Base-by-base conservation (phyloP, 441 rosid species). In the Adansonia gregorii region DNA sequence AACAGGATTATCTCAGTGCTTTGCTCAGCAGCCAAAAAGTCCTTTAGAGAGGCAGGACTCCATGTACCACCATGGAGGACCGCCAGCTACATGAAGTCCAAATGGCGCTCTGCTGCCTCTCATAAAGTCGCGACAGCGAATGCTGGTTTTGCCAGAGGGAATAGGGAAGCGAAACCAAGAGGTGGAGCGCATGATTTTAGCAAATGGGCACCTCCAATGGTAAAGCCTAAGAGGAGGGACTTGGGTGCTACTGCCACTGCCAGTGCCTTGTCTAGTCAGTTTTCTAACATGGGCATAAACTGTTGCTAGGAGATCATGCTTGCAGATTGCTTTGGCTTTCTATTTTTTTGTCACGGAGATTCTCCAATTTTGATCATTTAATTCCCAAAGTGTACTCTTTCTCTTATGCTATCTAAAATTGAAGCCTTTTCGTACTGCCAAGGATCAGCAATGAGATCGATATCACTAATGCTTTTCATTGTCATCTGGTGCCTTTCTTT, bases 31-130 rank as follows among this genome's bases (percentile, higher is more conserved):
- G 85, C 86, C 61, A 87, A 86, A 65, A 78, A 82, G 48, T 89
- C 97, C 2, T 76, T 92, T 56, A 83, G 86, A 72, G 88, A 88
- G 73, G 84, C 76, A 15, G 89, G 83, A 17, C 86, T 90, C 70
- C 68, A 80, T 24, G 59, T 89, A 51, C 92, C 93, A 17, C 94
- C 97, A 0, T 90, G 94, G 68, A 89, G 97, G 79, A 88, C 80
- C 54, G 61, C 73, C 0, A 64, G 66, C 15, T 90, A 87, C 85
- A 83, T 92, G 97, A 87, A 78, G 54, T 83, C 88, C 22, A 92
- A 90, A 73, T 92, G 97, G 97, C 54, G 88, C 8, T 73, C 90
- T 0, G 31, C 8, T 31, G 6, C 45, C 68, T 22, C 58, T 24
- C 77, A 6, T 22, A 63, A 75, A 27, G 61, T 48, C 49, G 67